Evolutionary conservation across 495 filamentous ascomycete species (phyloP).

Genomic region (Penicillium flavigenum): DNA sequence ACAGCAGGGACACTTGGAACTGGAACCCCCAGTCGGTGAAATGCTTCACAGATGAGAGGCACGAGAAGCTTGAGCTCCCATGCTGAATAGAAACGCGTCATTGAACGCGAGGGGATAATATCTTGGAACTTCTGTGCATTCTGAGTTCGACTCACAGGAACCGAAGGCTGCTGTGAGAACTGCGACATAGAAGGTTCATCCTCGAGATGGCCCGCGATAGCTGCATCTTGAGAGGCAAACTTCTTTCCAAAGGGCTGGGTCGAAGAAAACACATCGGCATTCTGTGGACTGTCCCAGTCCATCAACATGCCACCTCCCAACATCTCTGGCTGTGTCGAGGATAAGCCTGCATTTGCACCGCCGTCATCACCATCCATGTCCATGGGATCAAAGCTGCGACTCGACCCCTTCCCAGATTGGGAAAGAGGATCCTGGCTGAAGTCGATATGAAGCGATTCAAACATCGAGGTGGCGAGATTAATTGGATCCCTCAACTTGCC

Average conservation of each 20-base stretch:
- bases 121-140: constrained; percentile 83
- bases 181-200: constrained; percentile 92
- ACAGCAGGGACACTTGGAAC: constrained; percentile 53
- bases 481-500: constrained; percentile 79
- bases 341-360: constrained; percentile 46
- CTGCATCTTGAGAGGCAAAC: constrained; percentile 31
- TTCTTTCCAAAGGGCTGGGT: constrained; percentile 48
- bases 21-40: constrained; percentile 80
- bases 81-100: constrained; percentile 89
- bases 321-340: constrained; percentile 80
- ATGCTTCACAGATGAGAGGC: constrained; percentile 72
- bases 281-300: constrained; percentile 70
- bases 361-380: constrained; percentile 54
- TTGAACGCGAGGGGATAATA: constrained; percentile 75
- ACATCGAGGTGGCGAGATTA: constrained; percentile 84
- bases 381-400: constrained; percentile 43
- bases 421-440: constrained; percentile 68
- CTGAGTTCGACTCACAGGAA: constrained; percentile 81
- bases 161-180: constrained; percentile 78
- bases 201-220: constrained; percentile 62
- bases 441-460: constrained; percentile 89
- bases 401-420: constrained; percentile 39
- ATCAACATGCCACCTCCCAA: constrained; percentile 65
- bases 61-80: constrained; percentile 76
- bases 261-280: constrained; percentile 52